These are phyloP conservation scores for Sclerotinia trifoliorum DNA, from an alignment of 2,329 filamentous ascomycete genomes.

Conservation along the genomic window DNA sequence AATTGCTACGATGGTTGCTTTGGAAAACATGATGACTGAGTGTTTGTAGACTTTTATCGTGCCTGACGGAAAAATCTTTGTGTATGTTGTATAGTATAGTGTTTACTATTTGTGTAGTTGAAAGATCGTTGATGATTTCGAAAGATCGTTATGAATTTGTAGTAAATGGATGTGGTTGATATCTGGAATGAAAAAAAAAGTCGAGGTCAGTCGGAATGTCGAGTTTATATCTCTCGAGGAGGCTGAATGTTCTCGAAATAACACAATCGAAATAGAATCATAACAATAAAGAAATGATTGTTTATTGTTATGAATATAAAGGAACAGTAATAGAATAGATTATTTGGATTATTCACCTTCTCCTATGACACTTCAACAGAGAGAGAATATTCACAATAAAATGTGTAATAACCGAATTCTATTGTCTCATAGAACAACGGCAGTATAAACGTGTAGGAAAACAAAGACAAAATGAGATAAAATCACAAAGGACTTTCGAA, in stretches of 20 bases:
- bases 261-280: neutral
- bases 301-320: constrained; percentile 1
- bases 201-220: constrained; percentile 4
- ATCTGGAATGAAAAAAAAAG: constrained; percentile 14
- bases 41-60: constrained; percentile 29
- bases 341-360: neutral
- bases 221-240: constrained; percentile 16
- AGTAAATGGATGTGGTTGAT: constrained; percentile 2
- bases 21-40: constrained; percentile 47
- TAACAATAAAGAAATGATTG: neutral
- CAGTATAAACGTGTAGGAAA: neutral
- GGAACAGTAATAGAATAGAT: neutral
- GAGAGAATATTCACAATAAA: neutral
- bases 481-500: neutral
- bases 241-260: neutral
- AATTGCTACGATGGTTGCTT: constrained; percentile 51
- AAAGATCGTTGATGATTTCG: neutral
- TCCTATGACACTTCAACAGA: constrained; percentile 3
- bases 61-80: constrained; percentile 33
- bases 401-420: neutral
- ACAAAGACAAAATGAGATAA: neutral
- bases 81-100: constrained; percentile 9
- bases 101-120: neutral
- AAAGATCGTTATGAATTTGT: constrained; percentile 6
- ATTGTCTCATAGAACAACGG: neutral